phyloP scores from a whole-genome alignment of 805 yeast genomes.

The Wickerhamiella occidentalis region DNA sequence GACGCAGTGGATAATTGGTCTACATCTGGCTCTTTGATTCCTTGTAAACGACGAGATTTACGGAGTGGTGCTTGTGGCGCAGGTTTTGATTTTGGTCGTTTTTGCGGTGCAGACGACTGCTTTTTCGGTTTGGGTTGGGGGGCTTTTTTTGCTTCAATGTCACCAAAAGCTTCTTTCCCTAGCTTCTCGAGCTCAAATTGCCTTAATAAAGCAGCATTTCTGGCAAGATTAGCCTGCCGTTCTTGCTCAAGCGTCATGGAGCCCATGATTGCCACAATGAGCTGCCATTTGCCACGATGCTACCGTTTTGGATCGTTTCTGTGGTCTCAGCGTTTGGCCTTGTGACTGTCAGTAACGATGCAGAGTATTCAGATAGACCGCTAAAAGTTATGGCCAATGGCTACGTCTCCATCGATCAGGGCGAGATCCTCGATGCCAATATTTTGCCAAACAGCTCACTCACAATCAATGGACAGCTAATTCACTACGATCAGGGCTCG shows the following conservation, averaged over 20 bases:
- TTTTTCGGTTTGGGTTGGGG: conserved; percentile 19
- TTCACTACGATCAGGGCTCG: not conserved
- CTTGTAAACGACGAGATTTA: conserved; percentile 69
- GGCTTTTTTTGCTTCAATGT: conserved; percentile 14
- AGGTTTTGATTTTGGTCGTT: conserved; percentile 14
- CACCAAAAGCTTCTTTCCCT: conserved; percentile 37
- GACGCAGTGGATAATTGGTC: conserved; percentile 12
- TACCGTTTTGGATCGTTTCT: not conserved
- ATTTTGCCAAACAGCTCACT: not conserved
- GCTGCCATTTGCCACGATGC: too few species aligned
- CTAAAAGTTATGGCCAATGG: not conserved
- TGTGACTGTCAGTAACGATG: not conserved
- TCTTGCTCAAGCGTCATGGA: conserved; percentile 24
- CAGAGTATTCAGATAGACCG: not conserved
- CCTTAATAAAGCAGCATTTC: conserved; percentile 65
- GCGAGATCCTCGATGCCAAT: not conserved
- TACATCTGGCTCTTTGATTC: conserved; percentile 37
- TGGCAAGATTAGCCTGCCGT: conserved; percentile 40
- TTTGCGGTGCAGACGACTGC: not conserved
- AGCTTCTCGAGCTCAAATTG: conserved; percentile 56
- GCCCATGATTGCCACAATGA: too few species aligned
- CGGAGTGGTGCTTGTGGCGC: conserved; percentile 46
- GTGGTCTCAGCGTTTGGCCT: not conserved
- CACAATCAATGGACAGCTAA: not conserved
- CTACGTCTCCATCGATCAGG: not conserved